Evolutionary conservation across 225 moss, liverwort and hornwort species (phyloP).

Genomic region (Pleurozium schreberi): DNA sequence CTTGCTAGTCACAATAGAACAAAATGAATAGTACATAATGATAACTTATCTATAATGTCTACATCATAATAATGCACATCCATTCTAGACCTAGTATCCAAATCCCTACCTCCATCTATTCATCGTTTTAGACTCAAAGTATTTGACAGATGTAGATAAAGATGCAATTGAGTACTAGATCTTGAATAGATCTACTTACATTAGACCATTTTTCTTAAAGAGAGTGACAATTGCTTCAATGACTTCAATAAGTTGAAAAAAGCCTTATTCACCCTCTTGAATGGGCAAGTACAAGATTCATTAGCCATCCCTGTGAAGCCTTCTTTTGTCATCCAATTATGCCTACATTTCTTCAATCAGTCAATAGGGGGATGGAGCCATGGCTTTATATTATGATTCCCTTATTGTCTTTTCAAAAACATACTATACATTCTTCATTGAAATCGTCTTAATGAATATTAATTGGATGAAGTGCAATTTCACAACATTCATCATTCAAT

Average conservation of each 20-base stretch:
- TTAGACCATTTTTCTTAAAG: rapidly evolving
- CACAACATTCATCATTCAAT: neutral
- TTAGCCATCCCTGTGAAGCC: rapidly evolving
- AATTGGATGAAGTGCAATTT: neutral
- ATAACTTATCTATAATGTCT: neutral
- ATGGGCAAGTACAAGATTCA: neutral
- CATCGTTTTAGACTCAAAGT: neutral
- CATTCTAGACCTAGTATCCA: rapidly evolving
- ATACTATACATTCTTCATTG: neutral
- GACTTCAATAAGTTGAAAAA: rapidly evolving
- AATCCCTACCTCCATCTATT: too few relatives aligned
- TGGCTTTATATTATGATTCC: too few relatives aligned
- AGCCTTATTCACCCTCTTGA: too few relatives aligned
- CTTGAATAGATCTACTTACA: neutral
- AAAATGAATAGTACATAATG: neutral
- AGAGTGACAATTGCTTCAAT: neutral
- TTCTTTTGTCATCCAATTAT: too few relatives aligned
- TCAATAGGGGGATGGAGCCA: too few relatives aligned
- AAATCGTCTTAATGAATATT: too few relatives aligned
- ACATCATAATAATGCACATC: neutral
- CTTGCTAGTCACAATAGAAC: rapidly evolving
- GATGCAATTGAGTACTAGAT: rapidly evolving
- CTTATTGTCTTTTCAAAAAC: neutral
- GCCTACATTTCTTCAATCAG: too few relatives aligned
- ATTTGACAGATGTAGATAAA: rapidly evolving